These are phyloP conservation scores for Plantago coronopus DNA, from an alignment of 305 asterid species.

Conservation along the genomic window DNA sequence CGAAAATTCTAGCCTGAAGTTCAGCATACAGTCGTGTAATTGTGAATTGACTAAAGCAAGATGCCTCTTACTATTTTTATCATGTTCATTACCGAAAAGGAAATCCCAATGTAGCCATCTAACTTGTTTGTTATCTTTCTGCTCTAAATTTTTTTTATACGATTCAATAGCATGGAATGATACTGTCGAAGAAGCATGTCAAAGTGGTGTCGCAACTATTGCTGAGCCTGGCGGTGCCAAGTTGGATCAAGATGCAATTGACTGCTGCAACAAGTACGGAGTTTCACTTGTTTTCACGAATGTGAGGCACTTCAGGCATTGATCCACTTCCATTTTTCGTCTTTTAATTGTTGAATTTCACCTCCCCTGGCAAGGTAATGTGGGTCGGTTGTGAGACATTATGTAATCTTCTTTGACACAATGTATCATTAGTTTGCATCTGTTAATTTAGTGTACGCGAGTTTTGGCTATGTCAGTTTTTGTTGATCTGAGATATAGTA, in stretches of 20 bases:
- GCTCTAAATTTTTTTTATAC: background rate
- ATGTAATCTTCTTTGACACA: background rate
- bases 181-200: conserved; percentile 96
- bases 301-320: conserved; percentile 95
- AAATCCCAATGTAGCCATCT: background rate
- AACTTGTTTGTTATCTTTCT: background rate
- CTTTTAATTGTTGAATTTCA: too few relatives aligned
- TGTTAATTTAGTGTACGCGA: background rate
- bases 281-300: conserved; percentile 74
- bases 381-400: too few relatives aligned
- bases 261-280: conserved; percentile 90
- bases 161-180: conserved; percentile 79
- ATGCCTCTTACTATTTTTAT: too few relatives aligned
- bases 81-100: too few relatives aligned
- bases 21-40: too few relatives aligned
- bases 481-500: too few relatives aligned
- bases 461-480: background rate
- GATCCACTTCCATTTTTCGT: conserved; percentile 9
- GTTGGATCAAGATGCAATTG: conserved; percentile 77
- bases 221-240: conserved; percentile 96
- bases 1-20: too few relatives aligned
- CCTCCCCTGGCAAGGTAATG: background rate
- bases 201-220: conserved; percentile 66
- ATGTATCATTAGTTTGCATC: background rate
- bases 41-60: too few relatives aligned